phyloP scores from a whole-genome alignment of 805 yeast species.

The Teunomyces aglyptinius region DNA sequence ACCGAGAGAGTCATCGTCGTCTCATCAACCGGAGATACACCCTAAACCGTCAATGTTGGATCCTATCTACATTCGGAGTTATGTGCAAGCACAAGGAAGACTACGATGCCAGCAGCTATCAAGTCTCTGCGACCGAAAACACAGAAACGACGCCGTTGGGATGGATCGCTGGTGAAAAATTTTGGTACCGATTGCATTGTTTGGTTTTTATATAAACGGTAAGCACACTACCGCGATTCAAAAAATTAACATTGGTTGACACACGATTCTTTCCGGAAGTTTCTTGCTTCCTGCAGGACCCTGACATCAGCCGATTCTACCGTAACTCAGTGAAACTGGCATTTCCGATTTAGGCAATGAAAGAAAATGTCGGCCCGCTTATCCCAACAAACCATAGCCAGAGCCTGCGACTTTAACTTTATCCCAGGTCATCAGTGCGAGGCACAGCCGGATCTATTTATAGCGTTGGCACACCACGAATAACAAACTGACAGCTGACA shows the following conservation, averaged over 20 bases:
- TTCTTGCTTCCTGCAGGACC: too few species aligned
- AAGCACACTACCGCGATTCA: background rate
- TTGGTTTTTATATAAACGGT: background rate
- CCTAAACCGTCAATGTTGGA: constrained; percentile 15
- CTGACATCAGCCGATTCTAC: background rate
- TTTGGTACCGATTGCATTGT: too few species aligned
- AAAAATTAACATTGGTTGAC: too few species aligned
- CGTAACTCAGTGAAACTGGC: background rate
- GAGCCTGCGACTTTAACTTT: background rate
- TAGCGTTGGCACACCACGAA: background rate
- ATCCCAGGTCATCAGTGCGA: background rate
- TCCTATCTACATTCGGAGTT: constrained; percentile 8
- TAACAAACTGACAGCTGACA: too few species aligned
- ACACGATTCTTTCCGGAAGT: too few species aligned
- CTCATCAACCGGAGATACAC: constrained; percentile 35
- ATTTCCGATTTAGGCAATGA: background rate
- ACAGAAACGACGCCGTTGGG: constrained; percentile 16
- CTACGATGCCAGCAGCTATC: constrained; percentile 10
- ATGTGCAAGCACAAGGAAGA: constrained; percentile 9
- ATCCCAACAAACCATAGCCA: background rate
- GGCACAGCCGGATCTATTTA: background rate
- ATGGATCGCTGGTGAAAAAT: constrained; percentile 8
- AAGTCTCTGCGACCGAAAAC: constrained; percentile 11
- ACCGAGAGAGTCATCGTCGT: constrained; percentile 28
- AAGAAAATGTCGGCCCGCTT: background rate